A percentile compares a stretch with the other conserved stretches of the same genome.
Conservation (phyloP, 2,329 filamentous ascomycete genomes). For the Thelonectria rubi region DNA sequence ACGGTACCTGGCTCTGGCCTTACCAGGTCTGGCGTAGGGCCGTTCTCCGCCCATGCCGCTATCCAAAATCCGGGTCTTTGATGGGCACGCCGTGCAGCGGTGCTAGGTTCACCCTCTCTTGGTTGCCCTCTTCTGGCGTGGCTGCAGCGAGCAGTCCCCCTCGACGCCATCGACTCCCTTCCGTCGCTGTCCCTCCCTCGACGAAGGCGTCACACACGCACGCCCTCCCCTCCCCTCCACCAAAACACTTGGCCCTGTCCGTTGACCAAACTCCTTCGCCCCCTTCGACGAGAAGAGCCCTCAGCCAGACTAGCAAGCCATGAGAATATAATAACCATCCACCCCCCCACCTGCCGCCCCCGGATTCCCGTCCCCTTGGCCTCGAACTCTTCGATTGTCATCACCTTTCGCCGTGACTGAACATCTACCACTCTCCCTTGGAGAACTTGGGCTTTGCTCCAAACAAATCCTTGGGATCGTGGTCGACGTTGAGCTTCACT, state of each 20-base stretch:
- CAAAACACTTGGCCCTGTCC: conserved; percentile 24
- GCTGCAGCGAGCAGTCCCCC: background rate
- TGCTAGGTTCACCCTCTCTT: conserved; percentile 34
- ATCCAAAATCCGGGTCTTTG: conserved; percentile 35
- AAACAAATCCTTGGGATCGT: conserved; percentile 34
- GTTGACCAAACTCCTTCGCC: conserved; percentile 37
- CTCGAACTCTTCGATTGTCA: conserved; percentile 38
- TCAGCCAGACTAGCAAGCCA: conserved; percentile 36
- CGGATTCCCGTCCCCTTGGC: conserved; percentile 45
- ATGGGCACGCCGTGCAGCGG: background rate
- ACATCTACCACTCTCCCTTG: conserved; percentile 25
- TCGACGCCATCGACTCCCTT: conserved; percentile 6
- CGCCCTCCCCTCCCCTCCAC: conserved; percentile 33
- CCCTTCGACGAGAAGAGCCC: conserved; percentile 31
- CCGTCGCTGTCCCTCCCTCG: conserved; percentile 4
- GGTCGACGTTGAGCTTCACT: conserved; percentile 35
- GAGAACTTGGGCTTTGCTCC: conserved; percentile 33
- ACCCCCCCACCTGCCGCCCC: conserved; percentile 44
- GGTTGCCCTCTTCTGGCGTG: conserved; percentile 19
- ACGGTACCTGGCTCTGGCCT: conserved; percentile 23
- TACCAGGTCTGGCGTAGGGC: conserved; percentile 31
- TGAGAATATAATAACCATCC: conserved; percentile 46
- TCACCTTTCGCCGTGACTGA: conserved; percentile 27
- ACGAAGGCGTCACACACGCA: conserved; percentile 28
- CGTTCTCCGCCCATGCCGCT: conserved; percentile 28